Percentiles rank a stretch among this genome's conserved stretches.
These are phyloP conservation scores for Starmerella stigmatis DNA, from an alignment of 805 yeast genomes.

Conservation along the genomic window DNA sequence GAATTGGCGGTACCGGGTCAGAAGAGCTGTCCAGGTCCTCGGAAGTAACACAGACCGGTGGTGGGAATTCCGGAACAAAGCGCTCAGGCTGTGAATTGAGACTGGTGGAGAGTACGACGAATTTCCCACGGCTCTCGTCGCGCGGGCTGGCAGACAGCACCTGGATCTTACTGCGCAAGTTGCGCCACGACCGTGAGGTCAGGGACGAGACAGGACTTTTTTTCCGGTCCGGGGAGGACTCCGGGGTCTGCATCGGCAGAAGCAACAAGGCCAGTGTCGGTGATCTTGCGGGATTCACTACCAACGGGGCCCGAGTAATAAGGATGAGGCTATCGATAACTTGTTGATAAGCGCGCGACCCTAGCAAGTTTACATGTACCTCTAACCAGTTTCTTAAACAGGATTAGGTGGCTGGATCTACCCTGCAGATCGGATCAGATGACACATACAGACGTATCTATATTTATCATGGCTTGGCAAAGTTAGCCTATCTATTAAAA, in stretches of 20 bases:
- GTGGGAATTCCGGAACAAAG: neutral
- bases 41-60: neutral
- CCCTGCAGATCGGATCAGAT: neutral
- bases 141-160: neutral
- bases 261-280: no score
- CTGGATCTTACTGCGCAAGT: slow-evolving; percentile 3
- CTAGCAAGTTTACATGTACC: neutral
- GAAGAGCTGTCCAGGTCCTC: no score
- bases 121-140: neutral
- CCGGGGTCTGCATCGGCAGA: slow-evolving; percentile 2
- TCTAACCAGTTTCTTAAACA: neutral
- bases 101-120: slow-evolving; percentile 1
- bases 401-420: neutral
- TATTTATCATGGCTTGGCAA: no score
- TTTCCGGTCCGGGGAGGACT: neutral
- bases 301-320: no score
- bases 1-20: neutral
- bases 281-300: no score
- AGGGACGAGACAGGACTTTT: slow-evolving; percentile 6
- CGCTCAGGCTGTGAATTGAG: neutral
- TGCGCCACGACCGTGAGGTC: slow-evolving; percentile 15
- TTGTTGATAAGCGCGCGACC: no score
- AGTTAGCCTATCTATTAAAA: slow-evolving; percentile 35
- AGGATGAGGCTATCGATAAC: no score
- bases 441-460: neutral